A percentile compares a stretch with the other conserved stretches of the same genome.
phyloP scores from a whole-genome alignment of 2,329 filamentous ascomycete genomes.

The Epichloe scottii region DNA sequence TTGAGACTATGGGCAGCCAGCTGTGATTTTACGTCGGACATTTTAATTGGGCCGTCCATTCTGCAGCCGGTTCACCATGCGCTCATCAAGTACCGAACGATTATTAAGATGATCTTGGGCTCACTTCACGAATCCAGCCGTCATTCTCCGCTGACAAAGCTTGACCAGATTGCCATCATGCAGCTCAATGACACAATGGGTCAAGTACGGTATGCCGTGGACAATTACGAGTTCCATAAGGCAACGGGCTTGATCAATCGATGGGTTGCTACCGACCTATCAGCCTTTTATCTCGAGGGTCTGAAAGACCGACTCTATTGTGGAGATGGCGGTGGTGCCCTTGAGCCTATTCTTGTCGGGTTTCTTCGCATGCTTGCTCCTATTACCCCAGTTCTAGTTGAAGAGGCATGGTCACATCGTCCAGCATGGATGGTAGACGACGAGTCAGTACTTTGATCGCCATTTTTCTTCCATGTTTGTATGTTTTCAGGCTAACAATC shows the following conservation, averaged over 20 bases:
- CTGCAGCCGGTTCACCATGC: conserved; percentile 64
- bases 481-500: too few species aligned
- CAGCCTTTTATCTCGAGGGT: conserved; percentile 86
- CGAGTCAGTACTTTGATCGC: conserved; percentile 19
- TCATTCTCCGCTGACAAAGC: conserved; percentile 37
- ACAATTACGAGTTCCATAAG: conserved; percentile 71
- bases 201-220: conserved; percentile 52
- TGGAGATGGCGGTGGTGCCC: conserved; percentile 51
- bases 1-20: conserved; percentile 84
- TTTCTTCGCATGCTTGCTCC: conserved; percentile 70
- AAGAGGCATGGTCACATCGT: conserved; percentile 75
- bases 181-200: conserved; percentile 56
- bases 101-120: conserved; percentile 81
- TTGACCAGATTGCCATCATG: conserved; percentile 65
- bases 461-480: background rate
- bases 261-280: conserved; percentile 74
- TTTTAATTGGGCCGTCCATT: conserved; percentile 67
- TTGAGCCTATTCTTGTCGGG: conserved; percentile 56
- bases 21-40: conserved; percentile 82
- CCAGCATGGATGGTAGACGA: conserved; percentile 49
- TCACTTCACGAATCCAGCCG: conserved; percentile 47
- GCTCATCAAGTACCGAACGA: conserved; percentile 78
- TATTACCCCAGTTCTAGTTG: conserved; percentile 69
- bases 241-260: conserved; percentile 61
- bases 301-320: conserved; percentile 90